These are phyloP conservation scores for Suillus decipiens DNA, from an alignment of 768 basidiomycete genomes.

Conservation along the genomic window DNA sequence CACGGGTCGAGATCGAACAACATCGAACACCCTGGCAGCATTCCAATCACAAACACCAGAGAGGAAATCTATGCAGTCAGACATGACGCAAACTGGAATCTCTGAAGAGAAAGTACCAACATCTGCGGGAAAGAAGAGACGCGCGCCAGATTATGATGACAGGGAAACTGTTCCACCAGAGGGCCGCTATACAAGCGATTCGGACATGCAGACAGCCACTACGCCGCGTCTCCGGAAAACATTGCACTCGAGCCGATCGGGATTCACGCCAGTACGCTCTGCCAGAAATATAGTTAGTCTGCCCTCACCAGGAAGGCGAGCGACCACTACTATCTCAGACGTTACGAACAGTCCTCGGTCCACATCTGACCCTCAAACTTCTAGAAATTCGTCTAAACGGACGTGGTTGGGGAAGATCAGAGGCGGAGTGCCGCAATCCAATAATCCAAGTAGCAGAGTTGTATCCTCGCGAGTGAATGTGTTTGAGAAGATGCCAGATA, in stretches of 20 bases:
- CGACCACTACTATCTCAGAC: slow-evolving; percentile 50
- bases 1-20: slow-evolving; percentile 25
- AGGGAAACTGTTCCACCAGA: slow-evolving; percentile 61
- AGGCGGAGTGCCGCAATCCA: slow-evolving; percentile 34
- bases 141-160: slow-evolving; percentile 78
- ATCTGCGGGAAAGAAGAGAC: slow-evolving; percentile 66
- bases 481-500: slow-evolving; percentile 16
- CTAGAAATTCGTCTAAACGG: slow-evolving; percentile 50
- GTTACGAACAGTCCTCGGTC: slow-evolving; percentile 67
- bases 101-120: slow-evolving; percentile 46
- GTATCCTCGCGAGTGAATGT: slow-evolving; percentile 13
- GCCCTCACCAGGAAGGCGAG: slow-evolving; percentile 52
- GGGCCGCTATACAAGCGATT: slow-evolving; percentile 52
- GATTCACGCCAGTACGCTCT: slow-evolving; percentile 72
- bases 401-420: slow-evolving; percentile 77
- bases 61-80: slow-evolving; percentile 17
- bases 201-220: slow-evolving; percentile 43
- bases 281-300: slow-evolving; percentile 32
- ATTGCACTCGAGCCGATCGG: slow-evolving; percentile 56
- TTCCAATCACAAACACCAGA: slow-evolving; percentile 59
- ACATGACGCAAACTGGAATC: slow-evolving; percentile 43
- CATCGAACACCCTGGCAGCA: slow-evolving; percentile 46
- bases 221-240: slow-evolving; percentile 63
- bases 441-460: slow-evolving; percentile 4
- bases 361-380: slow-evolving; percentile 23